Conservation (phyloP, 768 basidiomycete genomes). For the Mycena maculata region DNA sequence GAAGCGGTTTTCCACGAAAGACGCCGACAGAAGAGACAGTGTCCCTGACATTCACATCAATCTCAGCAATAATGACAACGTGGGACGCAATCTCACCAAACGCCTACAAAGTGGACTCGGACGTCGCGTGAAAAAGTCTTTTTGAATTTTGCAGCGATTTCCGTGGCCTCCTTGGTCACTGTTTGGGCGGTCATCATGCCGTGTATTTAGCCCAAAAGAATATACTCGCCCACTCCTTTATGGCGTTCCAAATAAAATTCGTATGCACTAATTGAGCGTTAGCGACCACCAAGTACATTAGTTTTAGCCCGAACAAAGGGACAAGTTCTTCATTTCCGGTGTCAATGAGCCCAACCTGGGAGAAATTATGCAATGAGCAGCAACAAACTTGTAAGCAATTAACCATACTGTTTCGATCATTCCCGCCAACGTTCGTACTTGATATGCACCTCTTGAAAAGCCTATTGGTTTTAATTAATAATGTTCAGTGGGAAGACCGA, state of each 20-base stretch:
- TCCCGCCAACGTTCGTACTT: conserved; percentile 3
- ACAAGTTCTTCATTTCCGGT: background rate
- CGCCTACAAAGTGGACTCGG: conserved; percentile 1
- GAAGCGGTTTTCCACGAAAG: background rate
- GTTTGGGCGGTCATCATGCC: background rate
- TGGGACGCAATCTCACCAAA: background rate
- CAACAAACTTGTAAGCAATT: background rate
- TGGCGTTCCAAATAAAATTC: conserved; percentile 7
- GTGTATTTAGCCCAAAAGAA: background rate
- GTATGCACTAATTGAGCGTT: background rate
- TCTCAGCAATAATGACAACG: background rate
- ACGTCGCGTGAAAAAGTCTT: background rate
- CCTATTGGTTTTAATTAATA: background rate
- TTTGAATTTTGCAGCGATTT: background rate
- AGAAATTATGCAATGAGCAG: background rate
- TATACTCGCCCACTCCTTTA: background rate
- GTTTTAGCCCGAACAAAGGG: background rate
- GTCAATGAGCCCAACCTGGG: conserved; percentile 8
- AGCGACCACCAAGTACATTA: background rate
- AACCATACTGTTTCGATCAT: conserved; percentile 5
- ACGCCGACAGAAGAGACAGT: conserved; percentile 4
- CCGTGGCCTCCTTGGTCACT: background rate
- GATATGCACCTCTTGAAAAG: conserved; percentile 10
- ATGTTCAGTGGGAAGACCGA: background rate
- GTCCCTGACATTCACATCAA: background rate